A percentile compares a stretch with the other conserved stretches of the same genome.
Evolutionary conservation across 1,284 basidiomycete genomes (phyloP).

Genomic region (Psilocybe mexicana): DNA sequence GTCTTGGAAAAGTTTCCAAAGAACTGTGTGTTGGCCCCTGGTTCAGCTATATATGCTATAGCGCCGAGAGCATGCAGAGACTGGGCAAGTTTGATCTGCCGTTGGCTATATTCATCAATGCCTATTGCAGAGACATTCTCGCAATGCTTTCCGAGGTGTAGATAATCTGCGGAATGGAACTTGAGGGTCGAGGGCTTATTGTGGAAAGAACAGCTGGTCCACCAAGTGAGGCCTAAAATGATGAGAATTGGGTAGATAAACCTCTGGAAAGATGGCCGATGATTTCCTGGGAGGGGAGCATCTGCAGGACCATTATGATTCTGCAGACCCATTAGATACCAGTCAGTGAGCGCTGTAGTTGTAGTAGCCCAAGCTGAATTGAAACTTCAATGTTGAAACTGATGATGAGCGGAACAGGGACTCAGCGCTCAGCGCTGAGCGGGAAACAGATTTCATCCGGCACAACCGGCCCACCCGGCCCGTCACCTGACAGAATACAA

Average conservation of each 20-base stretch:
- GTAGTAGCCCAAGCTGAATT: too few relatives aligned
- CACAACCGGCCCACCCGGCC: too few relatives aligned
- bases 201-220: not conserved
- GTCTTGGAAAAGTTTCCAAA: constrained; percentile 67
- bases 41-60: constrained; percentile 73
- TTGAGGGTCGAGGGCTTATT: not conserved
- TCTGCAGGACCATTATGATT: not conserved
- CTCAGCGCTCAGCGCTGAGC: too few relatives aligned
- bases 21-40: constrained; percentile 70
- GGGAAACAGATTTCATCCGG: too few relatives aligned
- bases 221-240: not conserved
- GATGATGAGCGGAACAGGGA: too few relatives aligned
- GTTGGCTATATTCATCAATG: constrained; percentile 45
- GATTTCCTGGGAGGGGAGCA: too few relatives aligned
- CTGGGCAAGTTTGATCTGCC: constrained; percentile 55
- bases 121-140: constrained; percentile 49
- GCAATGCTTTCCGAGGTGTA: constrained; percentile 44
- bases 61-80: constrained; percentile 51
- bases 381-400: too few relatives aligned
- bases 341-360: not conserved
- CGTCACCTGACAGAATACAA: too few relatives aligned
- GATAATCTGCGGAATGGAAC: not conserved
- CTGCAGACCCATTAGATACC: not conserved
- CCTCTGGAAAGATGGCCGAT: not conserved
- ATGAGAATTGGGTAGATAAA: not conserved